Evolutionary conservation across 2,329 filamentous ascomycete genomes (phyloP), one percentile per base, ranked within the genome.

Genomic region (Cladosporium sp.): DNA sequence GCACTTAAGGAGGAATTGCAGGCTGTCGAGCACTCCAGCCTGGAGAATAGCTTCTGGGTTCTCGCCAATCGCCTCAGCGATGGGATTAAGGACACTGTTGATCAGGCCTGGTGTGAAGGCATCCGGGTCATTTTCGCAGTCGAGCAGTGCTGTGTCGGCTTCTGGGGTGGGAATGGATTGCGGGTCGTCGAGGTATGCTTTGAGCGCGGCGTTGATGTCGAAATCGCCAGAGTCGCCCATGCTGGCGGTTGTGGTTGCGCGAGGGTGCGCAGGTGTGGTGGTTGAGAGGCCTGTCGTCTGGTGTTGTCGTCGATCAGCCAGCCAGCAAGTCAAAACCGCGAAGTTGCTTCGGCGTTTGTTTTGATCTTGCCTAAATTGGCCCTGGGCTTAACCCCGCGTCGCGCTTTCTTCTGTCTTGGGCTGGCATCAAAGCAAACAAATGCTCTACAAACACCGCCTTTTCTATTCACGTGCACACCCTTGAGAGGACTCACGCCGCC

Each of bases 1-100:
- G 77, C 82, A 97, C 92, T 98, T 98, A 74, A 98, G 79, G 53
- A 98, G 76, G 66, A 95, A 95, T 69, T 96, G 92, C 60, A 98
- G 71, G 55, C 91, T 95, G 74, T 98, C 92, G 73, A 97, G 91
- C 57, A 85, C 80, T 45, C 83, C 79, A 62, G 83, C 80, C 70
- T 84, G 85, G 55, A 83, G 84, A 58, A 98, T 85, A 53, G 87
- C 86, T 70, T 96, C 92, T 43, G 93, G 90, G 65, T 85, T 95
- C 65, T 94, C 90, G 49, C 91, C 90, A 22, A 98, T 83, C 25
- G 88, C 85, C 68, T 97, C 93, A 55, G 96, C 83, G 54, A 98
- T 95, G 19, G 88, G 85, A 66, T 98, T 94, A 54, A 98, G 76
- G 16, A 93, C 83, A 57, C 82, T 82, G 69, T 95, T 94, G 66